Base-by-base conservation (phyloP, 768 basidiomycete genomes). In the Gyrodon lividus region DNA sequence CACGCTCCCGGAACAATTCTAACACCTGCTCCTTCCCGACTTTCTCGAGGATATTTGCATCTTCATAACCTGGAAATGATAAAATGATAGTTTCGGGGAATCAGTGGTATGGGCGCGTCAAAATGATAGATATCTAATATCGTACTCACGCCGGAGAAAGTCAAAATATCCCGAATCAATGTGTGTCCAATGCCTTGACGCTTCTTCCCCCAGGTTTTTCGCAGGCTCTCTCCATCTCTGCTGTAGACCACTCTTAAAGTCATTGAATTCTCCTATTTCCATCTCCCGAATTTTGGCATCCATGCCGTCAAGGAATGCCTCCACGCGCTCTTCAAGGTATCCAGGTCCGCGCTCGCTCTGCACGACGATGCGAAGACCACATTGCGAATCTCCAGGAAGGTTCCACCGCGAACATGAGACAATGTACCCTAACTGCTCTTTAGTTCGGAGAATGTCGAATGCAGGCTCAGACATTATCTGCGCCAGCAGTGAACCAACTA, bases 401-500 rank as follows among this genome's bases (percentile, higher is more conserved):
- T 74, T 65, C 80, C 80, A 83, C 26, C 71, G 64, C 1, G 75
- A 74, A 56, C 81, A 84, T 8, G 76, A 80, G 31, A 97, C 95
- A 38, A 97, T 78, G 67, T 99, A 99, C 5, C 97, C 97, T 1
- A 99, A 78, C 68, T 99, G 97, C 64, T 98, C 92, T 65, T 92
- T 86, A 4, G 95, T 98, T 24, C 97, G 86, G 26, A 99, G 79
- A 20, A 85, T 74, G 64, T 96, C 86, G 71, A 98, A 99, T 9
- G 89, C 81, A 1, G 95, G 96, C 60, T 99, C 97, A n/a, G 79
- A 75, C 33, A 95, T 76, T 50, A 98, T 88, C 59, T 95, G 92
- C 0, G 78, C 78, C 20, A 98, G 82, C 13, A 99, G 77, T 2
- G 83, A 72, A 20, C 86, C 77, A 2, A 77, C 76, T 22, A 89